phyloP scores from a whole-genome alignment of 2,329 filamentous ascomycete genomes.

The Colletotrichum paranaense region DNA sequence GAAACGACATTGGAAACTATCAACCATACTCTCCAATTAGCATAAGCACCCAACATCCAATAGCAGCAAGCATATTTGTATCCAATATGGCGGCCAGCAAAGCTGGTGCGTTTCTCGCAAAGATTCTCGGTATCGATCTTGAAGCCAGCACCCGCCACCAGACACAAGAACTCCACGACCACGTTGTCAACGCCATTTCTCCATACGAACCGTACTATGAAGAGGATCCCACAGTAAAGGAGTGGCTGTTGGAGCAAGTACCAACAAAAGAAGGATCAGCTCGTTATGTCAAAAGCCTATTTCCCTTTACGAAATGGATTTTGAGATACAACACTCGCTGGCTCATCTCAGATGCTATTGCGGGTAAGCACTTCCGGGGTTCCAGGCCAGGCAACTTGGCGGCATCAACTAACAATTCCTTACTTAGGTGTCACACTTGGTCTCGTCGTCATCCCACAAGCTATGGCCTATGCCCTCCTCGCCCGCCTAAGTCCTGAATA shows the following conservation, averaged over 20 bases:
- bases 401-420: slow-evolving; percentile 34
- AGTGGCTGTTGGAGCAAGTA: slow-evolving; percentile 68
- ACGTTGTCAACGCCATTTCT: slow-evolving; percentile 7
- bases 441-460: slow-evolving; percentile 81
- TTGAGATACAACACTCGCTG: slow-evolving; percentile 77
- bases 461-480: slow-evolving; percentile 82
- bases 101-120: slow-evolving; percentile 79
- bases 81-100: slow-evolving; percentile 54
- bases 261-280: slow-evolving; percentile 60
- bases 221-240: slow-evolving; percentile 71
- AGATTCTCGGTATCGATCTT: slow-evolving; percentile 84
- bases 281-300: slow-evolving; percentile 63
- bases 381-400: no score
- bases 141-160: slow-evolving; percentile 51
- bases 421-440: slow-evolving; percentile 58
- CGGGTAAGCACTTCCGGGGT: slow-evolving; percentile 58
- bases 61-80: not conserved
- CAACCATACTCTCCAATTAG: no score
- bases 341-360: slow-evolving; percentile 79
- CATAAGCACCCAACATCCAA: not conserved
- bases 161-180: slow-evolving; percentile 17
- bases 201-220: slow-evolving; percentile 58
- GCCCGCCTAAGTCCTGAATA: slow-evolving; percentile 76
- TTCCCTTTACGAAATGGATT: slow-evolving; percentile 79
- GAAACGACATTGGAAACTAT: not conserved